phyloP scores from a whole-genome alignment of 495 filamentous ascomycete species.

The Aspergillus homomorphus region DNA sequence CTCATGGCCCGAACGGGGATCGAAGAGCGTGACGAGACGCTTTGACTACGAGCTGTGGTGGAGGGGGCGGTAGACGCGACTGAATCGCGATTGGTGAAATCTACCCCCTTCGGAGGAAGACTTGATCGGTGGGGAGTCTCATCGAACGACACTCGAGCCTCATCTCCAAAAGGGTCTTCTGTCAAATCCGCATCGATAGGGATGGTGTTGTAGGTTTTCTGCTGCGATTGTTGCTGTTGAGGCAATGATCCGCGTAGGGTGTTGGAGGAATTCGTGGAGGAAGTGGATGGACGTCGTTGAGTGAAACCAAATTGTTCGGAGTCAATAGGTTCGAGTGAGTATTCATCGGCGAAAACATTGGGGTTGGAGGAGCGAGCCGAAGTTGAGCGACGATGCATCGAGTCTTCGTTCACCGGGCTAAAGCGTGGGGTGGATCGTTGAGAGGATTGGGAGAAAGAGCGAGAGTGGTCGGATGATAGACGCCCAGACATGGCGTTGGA shows the following conservation, averaged over 20 bases:
- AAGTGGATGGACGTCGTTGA: constrained; percentile 30
- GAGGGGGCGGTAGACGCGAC: constrained; percentile 35
- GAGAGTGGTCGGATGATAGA: constrained; percentile 43
- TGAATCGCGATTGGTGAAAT: constrained; percentile 36
- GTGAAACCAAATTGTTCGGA: constrained; percentile 34
- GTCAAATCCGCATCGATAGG: constrained; percentile 27
- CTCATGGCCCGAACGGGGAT: constrained; percentile 47
- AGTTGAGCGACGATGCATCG: constrained; percentile 33
- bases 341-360: constrained; percentile 54
- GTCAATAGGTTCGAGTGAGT: constrained; percentile 45
- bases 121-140: constrained; percentile 37
- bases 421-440: constrained; percentile 25
- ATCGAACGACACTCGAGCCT: constrained; percentile 38
- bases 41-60: constrained; percentile 38
- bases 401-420: constrained; percentile 29
- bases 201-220: constrained; percentile 25
- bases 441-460: constrained; percentile 40
- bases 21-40: constrained; percentile 43
- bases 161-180: constrained; percentile 44
- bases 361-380: constrained; percentile 44
- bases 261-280: constrained; percentile 35
- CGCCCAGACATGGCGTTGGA: constrained; percentile 45
- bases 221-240: constrained; percentile 16
- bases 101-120: constrained; percentile 38
- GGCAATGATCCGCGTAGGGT: constrained; percentile 32